Evolutionary conservation across 257 asterid genomes (phyloP), one percentile per base, ranked within the genome.

Genomic region (Solanum pennellii): DNA sequence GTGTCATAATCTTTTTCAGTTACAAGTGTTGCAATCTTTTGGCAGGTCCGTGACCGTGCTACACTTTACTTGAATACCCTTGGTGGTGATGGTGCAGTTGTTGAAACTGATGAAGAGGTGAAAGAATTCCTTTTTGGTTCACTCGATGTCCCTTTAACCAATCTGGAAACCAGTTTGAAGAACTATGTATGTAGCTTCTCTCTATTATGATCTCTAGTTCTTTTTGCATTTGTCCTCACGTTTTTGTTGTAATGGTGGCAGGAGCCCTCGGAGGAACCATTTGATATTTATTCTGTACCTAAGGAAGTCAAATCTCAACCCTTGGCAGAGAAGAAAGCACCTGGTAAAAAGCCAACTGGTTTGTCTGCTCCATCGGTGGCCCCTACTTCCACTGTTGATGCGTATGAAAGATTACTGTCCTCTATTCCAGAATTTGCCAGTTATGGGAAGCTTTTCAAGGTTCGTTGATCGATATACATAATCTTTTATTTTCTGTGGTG

Each of bases 391-490:
- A 87, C 94, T 27, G 94, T 91, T 27, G 99, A 96, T 94, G 90
- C 98, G 47, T 97, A 95, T 86, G 99, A 95, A 90, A 96, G 66
- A 90, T 90, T 93, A 85, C 93, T 97, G 72, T 90, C 96, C 76
- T 93, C 98, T 82, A 92, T 94, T 83, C 99, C 99, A 18, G 98
- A 96, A 89, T 97, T 95, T 89, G 88, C 98, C 88, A 91, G 88
- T 89, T 96, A 93, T 72, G 99, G 99, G 86, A 94, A 94, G 92
- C 96, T 94, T 91, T 97, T 97, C 98, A 97, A 97, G 99, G 99
- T 96, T 83, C 65, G 49, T 85, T 85, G 80, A 77, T 47, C 77
- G 14, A 89, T 69, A 75, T 65, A 12, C 25, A 83, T 83, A 23
- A n/a, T 35, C 75, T 6, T 56, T 18, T 56, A 18, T 56, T 56